Evolutionary conservation across 805 yeast species (phyloP), one percentile per base, ranked within the genome.

Genomic region (Kockiozyma suomiensis): DNA sequence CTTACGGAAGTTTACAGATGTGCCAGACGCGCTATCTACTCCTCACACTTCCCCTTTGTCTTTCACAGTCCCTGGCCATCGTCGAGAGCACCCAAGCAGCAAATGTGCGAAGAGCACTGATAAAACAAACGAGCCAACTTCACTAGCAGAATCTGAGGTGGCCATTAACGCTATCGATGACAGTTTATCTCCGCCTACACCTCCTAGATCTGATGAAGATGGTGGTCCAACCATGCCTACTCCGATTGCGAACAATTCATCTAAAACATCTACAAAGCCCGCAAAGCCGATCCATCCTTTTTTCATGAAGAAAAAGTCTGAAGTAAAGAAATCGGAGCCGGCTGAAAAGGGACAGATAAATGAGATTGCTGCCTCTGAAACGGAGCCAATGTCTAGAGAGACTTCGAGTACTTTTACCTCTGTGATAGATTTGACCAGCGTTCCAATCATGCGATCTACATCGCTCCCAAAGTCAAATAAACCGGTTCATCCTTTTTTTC

Each of bases 131-230:
- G n/a, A n/a, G n/a, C n/a, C n/a, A n/a, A n/a, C n/a, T n/a, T n/a
- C n/a, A n/a, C n/a, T n/a, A n/a, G 33, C 33, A 10, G 10, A 7
- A 30, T 30, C 33, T 30, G 33, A 7, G 6, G 21, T 15, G 6
- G 37, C 26, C 13, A 5, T 8, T 15, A 19, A 4, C 21, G 23
- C 21, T 19, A 19, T 19, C 6, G 56, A 50, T n/a, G 41, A 30
- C 12, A 42, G 41, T 10, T 32, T 47, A 10, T 54, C 62, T 1
- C 62, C 62, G 28, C 62, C 62, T 7, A 54, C 62, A 7, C 62
- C 62, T 23, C 62, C 62, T 3, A 42, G 41, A 37, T 59, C 62
- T 12, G 50, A 28, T 19, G 51, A 54, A n/a, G 45, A 45, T n/a
- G 28, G 48, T 4, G 45, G 26, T 26, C 23, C 53, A 2, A 5